Conservation (phyloP, 345 rosid species). For the Citrus sinensis region DVS_A1.0 CM039164.1:26986501-26987000, state of each 20-base stretch:
- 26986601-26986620: slow-evolving; percentile 61
- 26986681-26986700: slow-evolving; percentile 52
- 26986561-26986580: slow-evolving; percentile 19
- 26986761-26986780: background rate
- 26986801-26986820: slow-evolving; percentile 11
- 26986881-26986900: slow-evolving; percentile 34
- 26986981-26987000: background rate
- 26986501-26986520: background rate
- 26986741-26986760: slow-evolving; percentile 40
- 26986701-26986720: slow-evolving; percentile 55
- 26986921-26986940: background rate
- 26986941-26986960: background rate
- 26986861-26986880: slow-evolving; percentile 51
- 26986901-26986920: background rate
- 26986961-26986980: background rate
- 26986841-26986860: slow-evolving; percentile 34
- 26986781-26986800: background rate
- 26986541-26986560: background rate
- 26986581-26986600: slow-evolving; percentile 28
- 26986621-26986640: slow-evolving; percentile 59
- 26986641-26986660: slow-evolving; percentile 47
- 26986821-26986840: slow-evolving; percentile 50
- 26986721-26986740: slow-evolving; percentile 47
- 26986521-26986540: background rate
- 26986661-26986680: slow-evolving; percentile 51